Evolutionary conservation across 2,329 filamentous ascomycete species (phyloP), one percentile per base, ranked within the genome.

Genomic region (Chaetoscypha palmicola): DNA sequence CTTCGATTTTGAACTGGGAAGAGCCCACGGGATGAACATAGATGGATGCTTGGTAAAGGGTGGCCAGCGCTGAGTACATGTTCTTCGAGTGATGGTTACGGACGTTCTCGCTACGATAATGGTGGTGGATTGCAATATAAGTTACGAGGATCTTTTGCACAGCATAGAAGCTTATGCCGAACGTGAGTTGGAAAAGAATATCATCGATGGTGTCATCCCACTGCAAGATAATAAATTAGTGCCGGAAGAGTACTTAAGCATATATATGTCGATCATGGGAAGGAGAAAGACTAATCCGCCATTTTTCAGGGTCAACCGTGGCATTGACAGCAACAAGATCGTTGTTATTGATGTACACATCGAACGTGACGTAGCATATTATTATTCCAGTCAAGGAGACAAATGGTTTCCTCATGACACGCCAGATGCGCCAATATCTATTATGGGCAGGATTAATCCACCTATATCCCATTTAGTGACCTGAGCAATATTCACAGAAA

Each of bases 21-120:
- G 87, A 94, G 68, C 94, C 94, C 65, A 88, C 82, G 26, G 91
- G 91, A 59, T 96, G 96, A 41, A 96, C 72, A 5, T 79, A 74
- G 38, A 87, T 76, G 2, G 90, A 96, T 14, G 89, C 88, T 51
- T 96, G 88, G 63, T 92, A 95, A 45, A 97, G 79, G 23, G 90
- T 69, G 14, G 84, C 81, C 3, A 72, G 3, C 96, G 76, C 58
- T 78, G 75, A 38, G 95, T 77, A 53, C 91, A 28, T 86, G 43
- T 78, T 82, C 70, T 96, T 96, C 19, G 88, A 94, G 31, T 86
- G 74, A 42, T 77, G 61, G 84, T 84, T 52, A 79, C 71, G 17
- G 94, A 84, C 22, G 76, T 74, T 56, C 70, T 57, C 9, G 69
- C 61, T 12, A 79, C 66, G 21, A 81, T 66, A 38, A 81, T 66